phyloP scores from a whole-genome alignment of 805 yeast species.

The Wickerhamomyces strasburgensis region DNA sequence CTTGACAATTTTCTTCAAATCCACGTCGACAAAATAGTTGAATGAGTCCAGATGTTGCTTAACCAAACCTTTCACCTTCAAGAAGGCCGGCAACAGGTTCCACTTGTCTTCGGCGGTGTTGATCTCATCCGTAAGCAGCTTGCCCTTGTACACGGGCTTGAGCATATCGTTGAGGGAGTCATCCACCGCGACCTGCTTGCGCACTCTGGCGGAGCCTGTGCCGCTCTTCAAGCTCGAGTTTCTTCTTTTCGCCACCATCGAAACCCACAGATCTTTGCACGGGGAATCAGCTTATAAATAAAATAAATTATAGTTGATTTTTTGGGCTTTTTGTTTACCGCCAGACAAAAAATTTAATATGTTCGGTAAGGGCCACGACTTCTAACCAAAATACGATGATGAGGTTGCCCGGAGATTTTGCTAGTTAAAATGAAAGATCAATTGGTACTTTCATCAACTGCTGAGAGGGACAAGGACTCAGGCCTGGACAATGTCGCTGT shows the following conservation, averaged over 20 bases:
- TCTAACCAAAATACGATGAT: no score
- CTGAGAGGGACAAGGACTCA: no score
- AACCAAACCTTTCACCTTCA: slow-evolving; percentile 92
- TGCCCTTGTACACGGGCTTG: slow-evolving; percentile 81
- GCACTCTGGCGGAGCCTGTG: slow-evolving; percentile 11
- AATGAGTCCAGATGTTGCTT: slow-evolving; percentile 98
- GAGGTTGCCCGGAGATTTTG: slow-evolving; percentile 17
- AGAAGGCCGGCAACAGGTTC: slow-evolving; percentile 92
- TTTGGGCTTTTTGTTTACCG: no score
- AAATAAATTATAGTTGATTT: no score
- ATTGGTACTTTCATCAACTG: no score
- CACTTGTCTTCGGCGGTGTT: slow-evolving; percentile 94
- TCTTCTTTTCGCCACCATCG: slow-evolving; percentile 24
- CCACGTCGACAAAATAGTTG: slow-evolving; percentile 92
- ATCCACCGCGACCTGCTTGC: slow-evolving; percentile 33
- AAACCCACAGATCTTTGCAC: no score
- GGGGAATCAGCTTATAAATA: slow-evolving; percentile 1
- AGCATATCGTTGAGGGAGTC: slow-evolving; percentile 72
- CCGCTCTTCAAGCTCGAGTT: slow-evolving; percentile 11
- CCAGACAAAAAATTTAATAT: no score
- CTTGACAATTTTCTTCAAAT: slow-evolving; percentile 82
- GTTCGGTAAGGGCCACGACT: no score
- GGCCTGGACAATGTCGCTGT: no score
- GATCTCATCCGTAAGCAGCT: slow-evolving; percentile 78
- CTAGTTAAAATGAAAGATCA: no score